Percentiles rank a stretch among this genome's conserved stretches.
phyloP scores from a whole-genome alignment of 148 eudicot genomes.

The Rhododendron mucronatum region DNA sequence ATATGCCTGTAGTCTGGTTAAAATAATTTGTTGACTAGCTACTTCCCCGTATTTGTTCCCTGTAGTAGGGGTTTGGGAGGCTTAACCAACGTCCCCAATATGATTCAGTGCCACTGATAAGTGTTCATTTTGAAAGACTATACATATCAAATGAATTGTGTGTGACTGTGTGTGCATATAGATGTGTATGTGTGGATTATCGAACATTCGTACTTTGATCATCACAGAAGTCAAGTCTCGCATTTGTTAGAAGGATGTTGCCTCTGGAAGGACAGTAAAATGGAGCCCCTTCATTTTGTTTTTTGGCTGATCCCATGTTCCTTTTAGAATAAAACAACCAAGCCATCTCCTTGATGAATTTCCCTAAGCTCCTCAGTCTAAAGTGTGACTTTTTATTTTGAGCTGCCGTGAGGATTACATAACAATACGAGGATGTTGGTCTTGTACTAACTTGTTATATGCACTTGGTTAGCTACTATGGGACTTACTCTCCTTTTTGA shows the following conservation, averaged over 20 bases:
- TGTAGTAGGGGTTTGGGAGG: background rate
- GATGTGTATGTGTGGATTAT: background rate
- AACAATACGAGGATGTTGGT: background rate
- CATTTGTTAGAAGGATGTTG: background rate
- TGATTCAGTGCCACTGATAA: background rate
- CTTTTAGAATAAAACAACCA: background rate
- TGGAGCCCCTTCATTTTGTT: background rate
- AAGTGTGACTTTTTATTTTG: background rate
- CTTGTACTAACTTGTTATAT: background rate
- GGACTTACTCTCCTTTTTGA: background rate
- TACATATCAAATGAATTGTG: background rate
- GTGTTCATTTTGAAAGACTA: background rate
- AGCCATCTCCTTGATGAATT: background rate
- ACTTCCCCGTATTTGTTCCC: background rate
- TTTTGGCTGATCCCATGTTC: background rate
- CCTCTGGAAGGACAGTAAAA: background rate
- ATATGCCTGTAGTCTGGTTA: background rate
- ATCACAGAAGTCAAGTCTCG: background rate
- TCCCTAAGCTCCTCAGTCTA: background rate
- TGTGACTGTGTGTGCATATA: background rate
- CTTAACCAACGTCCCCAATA: background rate
- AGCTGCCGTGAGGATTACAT: background rate
- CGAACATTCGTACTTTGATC: background rate
- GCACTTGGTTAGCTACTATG: background rate
- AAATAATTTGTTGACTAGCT: background rate